These are phyloP conservation scores for Paramyrothecium roridum DNA, from an alignment of 2,329 filamentous ascomycete species.

Conservation along the genomic window DNA sequence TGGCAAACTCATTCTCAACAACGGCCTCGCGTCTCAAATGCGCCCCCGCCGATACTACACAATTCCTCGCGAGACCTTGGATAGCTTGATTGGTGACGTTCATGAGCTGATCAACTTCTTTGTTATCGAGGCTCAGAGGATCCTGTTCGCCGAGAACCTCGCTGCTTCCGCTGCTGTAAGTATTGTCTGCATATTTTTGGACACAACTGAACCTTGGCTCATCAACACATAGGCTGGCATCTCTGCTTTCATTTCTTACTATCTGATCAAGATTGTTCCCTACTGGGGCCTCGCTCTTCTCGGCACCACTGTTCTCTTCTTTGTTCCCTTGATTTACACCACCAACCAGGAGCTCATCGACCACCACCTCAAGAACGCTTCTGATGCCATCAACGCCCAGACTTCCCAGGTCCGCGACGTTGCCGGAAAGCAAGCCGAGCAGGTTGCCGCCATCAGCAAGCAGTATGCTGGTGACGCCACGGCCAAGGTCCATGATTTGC, in stretches of 20 bases:
- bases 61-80: slow-evolving; percentile 59
- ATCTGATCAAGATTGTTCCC: slow-evolving; percentile 66
- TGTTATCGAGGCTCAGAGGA: slow-evolving; percentile 65
- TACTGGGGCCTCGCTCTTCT: slow-evolving; percentile 67
- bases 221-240: slow-evolving; percentile 47
- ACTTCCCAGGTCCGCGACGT: slow-evolving; percentile 59
- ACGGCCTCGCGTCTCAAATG: slow-evolving; percentile 62
- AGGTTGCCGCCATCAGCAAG: slow-evolving; percentile 62
- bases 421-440: slow-evolving; percentile 61
- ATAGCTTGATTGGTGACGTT: slow-evolving; percentile 58
- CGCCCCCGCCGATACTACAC: slow-evolving; percentile 67
- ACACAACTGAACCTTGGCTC: slow-evolving; percentile 8
- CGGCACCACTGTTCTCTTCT: slow-evolving; percentile 56
- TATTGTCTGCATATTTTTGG: slow-evolving; percentile 14
- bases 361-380: slow-evolving; percentile 54
- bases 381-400: slow-evolving; percentile 58
- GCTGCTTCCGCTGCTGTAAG: slow-evolving; percentile 57
- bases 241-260: slow-evolving; percentile 63
- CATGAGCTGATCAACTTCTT: slow-evolving; percentile 72
- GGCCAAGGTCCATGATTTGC: slow-evolving; percentile 62
- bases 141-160: slow-evolving; percentile 67
- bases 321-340: slow-evolving; percentile 61
- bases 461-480: slow-evolving; percentile 67
- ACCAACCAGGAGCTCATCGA: slow-evolving; percentile 70
- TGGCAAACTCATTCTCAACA: slow-evolving; percentile 59